A percentile compares a stretch with the other conserved stretches of the same genome.
Evolutionary conservation across 106 monocot genomes (phyloP).

Genomic region (Dendrobium officinale): DNA sequence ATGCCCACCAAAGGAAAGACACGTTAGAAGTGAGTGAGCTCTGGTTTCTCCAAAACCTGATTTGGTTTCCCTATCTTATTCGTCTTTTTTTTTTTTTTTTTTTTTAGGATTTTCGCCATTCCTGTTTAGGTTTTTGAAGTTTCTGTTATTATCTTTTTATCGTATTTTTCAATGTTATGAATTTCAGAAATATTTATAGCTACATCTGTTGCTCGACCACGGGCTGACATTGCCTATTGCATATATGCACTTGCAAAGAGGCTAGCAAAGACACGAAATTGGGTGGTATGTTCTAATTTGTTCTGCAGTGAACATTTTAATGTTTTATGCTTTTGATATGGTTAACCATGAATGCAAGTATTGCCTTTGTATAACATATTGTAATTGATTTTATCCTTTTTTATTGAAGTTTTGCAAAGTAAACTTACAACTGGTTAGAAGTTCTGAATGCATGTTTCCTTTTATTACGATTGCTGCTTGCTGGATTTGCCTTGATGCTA

Average conservation of each 20-base stretch:
- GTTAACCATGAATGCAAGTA: not conserved
- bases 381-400: not conserved
- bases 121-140: not conserved
- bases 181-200: conserved; percentile 65
- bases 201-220: conserved; percentile 46
- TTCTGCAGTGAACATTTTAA: not conserved
- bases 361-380: not conserved
- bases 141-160: not conserved
- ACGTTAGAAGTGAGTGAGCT: conserved; percentile 8
- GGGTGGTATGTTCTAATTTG: conserved; percentile 41
- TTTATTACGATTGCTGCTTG: too few species aligned
- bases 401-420: not conserved
- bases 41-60: not conserved
- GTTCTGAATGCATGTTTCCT: too few species aligned
- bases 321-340: not conserved
- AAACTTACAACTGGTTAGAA: not conserved
- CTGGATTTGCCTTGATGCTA: too few species aligned
- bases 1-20: conserved; percentile 17
- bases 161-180: not conserved
- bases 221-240: conserved; percentile 77
- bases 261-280: conserved; percentile 64
- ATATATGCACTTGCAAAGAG: conserved; percentile 65
- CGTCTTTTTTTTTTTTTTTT: conserved; percentile 3
- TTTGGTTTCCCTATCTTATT: not conserved
- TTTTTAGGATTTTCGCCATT: not conserved